Evolutionary conservation across 2,329 filamentous ascomycete species (phyloP), one percentile per base, ranked within the genome.

Genomic region (Botrytis deweyae): DNA sequence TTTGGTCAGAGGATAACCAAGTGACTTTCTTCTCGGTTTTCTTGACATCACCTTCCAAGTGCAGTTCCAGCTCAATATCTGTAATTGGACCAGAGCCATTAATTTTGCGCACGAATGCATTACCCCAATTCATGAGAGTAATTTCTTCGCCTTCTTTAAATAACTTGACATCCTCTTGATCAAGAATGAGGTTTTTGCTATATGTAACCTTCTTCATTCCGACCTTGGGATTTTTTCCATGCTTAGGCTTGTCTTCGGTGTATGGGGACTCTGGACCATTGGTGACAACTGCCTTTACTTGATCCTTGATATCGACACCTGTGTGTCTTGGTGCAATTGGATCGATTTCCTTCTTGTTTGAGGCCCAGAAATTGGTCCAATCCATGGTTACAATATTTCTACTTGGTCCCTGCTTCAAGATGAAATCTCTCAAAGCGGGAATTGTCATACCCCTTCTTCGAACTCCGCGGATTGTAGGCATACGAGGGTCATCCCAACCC

Each of bases 71-170:
- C 74, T 92, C 92, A 58, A 97, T 87, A 52, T 84, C 86, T 20
- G 90, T 91, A 79, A 97, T 90, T 66, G 88, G 85, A 73, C 85
- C 82, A 49, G 85, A 84, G 66, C 88, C 86, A 76, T 85, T 84
- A 75, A 93, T 89, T 74, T 90, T 89, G 72, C 90, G 89, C 38
- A 96, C 92, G 77, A 94, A 89, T 20, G 92, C 93, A 80, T 97
- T 97, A 78, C 95, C 96, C 95, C 95, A 98, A 82, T 92, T 92
- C 95, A 98, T 98, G 61, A 98, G 87, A 0, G 95, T 98, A 79
- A 98, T 93, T 83, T 98, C 95, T 85, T 98, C 95, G 80, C 92
- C 91, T 75, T 92, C 87, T 79, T 90, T 92, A 84, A 98, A 97
- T 40, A 88, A 88, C 82, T 91, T 91, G 75, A 92, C 93, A 79